Evolutionary conservation across 139 green algal species (phyloP).

Genomic region (Chlamydomonas schloesseri): DNA sequence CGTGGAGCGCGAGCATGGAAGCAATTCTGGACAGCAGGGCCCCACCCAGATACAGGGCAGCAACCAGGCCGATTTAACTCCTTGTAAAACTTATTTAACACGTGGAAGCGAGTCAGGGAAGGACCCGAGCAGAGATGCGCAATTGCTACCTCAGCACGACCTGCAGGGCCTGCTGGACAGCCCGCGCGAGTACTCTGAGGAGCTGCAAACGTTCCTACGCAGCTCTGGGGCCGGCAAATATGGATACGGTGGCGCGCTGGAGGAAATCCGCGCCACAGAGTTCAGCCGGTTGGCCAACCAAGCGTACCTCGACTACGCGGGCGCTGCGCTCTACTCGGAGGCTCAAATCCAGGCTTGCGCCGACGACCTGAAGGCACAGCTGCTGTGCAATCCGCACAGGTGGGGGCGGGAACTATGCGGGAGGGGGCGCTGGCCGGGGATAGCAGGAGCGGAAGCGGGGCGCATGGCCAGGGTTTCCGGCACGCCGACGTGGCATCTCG

Average conservation of each 20-base stretch:
- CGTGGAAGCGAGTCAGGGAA: too few relatives aligned
- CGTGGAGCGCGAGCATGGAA: too few relatives aligned
- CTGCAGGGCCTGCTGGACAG: neutral
- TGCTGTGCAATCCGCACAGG: slow-evolving; percentile 70
- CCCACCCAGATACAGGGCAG: too few relatives aligned
- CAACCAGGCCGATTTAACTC: too few relatives aligned
- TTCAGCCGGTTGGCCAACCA: slow-evolving; percentile 34
- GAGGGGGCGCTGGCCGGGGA: neutral
- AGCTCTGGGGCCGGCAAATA: neutral
- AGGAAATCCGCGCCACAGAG: neutral
- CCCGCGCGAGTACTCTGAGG: too few relatives aligned
- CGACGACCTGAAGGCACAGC: slow-evolving; percentile 37
- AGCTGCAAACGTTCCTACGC: too few relatives aligned
- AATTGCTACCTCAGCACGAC: too few relatives aligned
- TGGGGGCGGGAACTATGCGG: neutral
- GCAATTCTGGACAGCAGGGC: too few relatives aligned
- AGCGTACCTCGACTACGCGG: slow-evolving; percentile 76
- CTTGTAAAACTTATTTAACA: too few relatives aligned
- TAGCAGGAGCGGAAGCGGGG: neutral
- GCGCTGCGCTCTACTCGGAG: slow-evolving; percentile 72
- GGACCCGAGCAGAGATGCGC: too few relatives aligned
- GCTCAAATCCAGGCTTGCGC: slow-evolving; percentile 53
- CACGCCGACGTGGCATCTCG: too few relatives aligned
- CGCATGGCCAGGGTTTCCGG: too few relatives aligned
- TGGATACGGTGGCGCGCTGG: slow-evolving; percentile 27